Base-by-base conservation (phyloP, 768 basidiomycete species). In the Agrocybe pediades region DNA sequence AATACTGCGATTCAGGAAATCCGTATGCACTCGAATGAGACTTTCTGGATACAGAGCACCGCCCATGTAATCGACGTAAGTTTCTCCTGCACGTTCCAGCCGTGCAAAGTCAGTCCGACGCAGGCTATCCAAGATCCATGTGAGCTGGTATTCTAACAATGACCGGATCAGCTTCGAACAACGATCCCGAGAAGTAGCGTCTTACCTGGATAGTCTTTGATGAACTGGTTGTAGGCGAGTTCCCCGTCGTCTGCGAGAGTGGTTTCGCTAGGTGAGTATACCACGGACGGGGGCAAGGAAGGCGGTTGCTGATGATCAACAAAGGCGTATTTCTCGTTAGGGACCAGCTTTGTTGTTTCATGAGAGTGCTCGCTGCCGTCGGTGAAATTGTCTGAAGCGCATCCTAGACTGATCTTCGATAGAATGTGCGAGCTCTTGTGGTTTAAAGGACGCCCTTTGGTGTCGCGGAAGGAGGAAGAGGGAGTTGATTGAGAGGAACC, bases 41-140 rank as follows among this genome's bases (percentile, higher is more conserved):
- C 84, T 87, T 60, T 90, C 87, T 9, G 91, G 91, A 58, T 90
- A 90, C 27, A 92, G 73, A 0, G 88, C 81, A 20, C 88, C 90
- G 25, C 91, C 91, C 88, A 92, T 92, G 58, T 88, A 92, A 63
- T 93, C 91, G 55, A 91, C 86, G 54, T 92, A 92, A 8, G 85
- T 87, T 71, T 92, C 88, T 6, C 82, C 82, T 8, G 73, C 71
- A 11, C 77, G 78, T 55, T 85, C 81, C 40, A 88, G 73, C 47
- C 87, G 72, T 4, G 73, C 54, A 58, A 81, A 88, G 66, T 90
- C 87, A 0, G 78, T 83, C 57, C 78, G 74, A 44, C 87, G 82
- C 15, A 90, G 77, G 0, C 81, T 76, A 61, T 90, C 88, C 50
- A 90, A 65, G 52, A 85, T 85, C 84, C 86, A 87, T 6, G 88